phyloP scores from a whole-genome alignment of 1,284 basidiomycete species.

The Tremellales sp. region DNA sequence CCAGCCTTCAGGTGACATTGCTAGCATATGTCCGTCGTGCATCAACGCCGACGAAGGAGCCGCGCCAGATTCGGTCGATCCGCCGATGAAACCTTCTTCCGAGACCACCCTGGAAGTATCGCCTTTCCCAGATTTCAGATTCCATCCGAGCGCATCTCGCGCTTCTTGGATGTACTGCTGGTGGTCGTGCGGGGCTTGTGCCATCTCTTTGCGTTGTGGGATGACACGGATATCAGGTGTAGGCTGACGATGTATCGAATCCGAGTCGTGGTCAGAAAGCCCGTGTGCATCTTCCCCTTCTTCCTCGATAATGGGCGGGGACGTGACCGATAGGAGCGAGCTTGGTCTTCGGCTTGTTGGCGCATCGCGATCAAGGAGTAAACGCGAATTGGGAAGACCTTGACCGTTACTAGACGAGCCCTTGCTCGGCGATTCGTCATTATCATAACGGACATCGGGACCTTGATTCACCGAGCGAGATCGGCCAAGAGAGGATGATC shows the following conservation, averaged over 20 bases:
- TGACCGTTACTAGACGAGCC: too few relatives aligned
- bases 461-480: constrained; percentile 19
- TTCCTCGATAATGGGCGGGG: background rate
- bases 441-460: background rate
- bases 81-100: background rate
- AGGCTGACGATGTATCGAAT: too few relatives aligned
- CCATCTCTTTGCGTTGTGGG: background rate
- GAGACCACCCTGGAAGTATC: background rate
- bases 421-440: background rate
- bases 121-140: background rate
- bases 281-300: background rate
- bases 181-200: background rate
- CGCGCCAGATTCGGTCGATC: too few relatives aligned
- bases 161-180: background rate
- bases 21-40: background rate
- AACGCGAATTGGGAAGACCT: too few relatives aligned
- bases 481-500: constrained; percentile 12
- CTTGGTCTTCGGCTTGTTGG: constrained; percentile 1
- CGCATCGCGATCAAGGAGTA: too few relatives aligned
- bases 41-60: background rate
- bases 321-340: background rate
- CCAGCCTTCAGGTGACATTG: too few relatives aligned
- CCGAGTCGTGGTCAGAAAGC: too few relatives aligned
- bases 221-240: background rate
- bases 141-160: background rate